A percentile compares a stretch with the other conserved stretches of the same genome.
These are phyloP conservation scores for Colletotrichum trifolii DNA, from an alignment of 2,329 filamentous ascomycete genomes.

Conservation along the genomic window DNA sequence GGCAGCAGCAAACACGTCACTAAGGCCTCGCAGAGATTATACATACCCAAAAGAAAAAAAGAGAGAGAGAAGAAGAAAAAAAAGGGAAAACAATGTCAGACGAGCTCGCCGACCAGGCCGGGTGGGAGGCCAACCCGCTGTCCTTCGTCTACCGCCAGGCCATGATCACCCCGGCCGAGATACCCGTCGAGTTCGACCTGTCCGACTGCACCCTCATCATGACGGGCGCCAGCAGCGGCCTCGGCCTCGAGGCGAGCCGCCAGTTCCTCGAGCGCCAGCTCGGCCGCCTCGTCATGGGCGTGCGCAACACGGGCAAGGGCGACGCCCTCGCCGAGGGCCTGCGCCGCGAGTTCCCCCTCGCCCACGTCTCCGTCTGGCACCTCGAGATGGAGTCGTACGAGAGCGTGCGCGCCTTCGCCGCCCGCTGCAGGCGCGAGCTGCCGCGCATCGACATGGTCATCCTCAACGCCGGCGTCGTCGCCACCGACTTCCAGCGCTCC, in stretches of 20 bases:
- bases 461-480: constrained; percentile 37
- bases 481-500: constrained; percentile 16
- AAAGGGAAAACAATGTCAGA: constrained; percentile 14
- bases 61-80: no score
- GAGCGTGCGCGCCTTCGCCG: constrained; percentile 33
- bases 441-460: constrained; percentile 34
- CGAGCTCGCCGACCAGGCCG: constrained; percentile 27
- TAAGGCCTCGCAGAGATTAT: no score
- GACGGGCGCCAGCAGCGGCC: constrained; percentile 56
- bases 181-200: constrained; percentile 26
- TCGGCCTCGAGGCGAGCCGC: constrained; percentile 53
- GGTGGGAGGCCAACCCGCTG: constrained; percentile 34
- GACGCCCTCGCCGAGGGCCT: constrained; percentile 40
- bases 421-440: constrained; percentile 19
- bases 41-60: no score
- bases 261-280: constrained; percentile 50
- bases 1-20: no score
- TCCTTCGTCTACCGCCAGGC: constrained; percentile 33
- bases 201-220: constrained; percentile 49
- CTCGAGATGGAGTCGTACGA: constrained; percentile 37
- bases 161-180: constrained; percentile 29
- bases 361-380: constrained; percentile 33
- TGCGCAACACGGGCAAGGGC: constrained; percentile 47
- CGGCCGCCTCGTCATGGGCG: constrained; percentile 52
- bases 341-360: constrained; percentile 29